Conservation (phyloP, 2,329 filamentous ascomycete genomes). For the Fusarium nanum region DNA sequence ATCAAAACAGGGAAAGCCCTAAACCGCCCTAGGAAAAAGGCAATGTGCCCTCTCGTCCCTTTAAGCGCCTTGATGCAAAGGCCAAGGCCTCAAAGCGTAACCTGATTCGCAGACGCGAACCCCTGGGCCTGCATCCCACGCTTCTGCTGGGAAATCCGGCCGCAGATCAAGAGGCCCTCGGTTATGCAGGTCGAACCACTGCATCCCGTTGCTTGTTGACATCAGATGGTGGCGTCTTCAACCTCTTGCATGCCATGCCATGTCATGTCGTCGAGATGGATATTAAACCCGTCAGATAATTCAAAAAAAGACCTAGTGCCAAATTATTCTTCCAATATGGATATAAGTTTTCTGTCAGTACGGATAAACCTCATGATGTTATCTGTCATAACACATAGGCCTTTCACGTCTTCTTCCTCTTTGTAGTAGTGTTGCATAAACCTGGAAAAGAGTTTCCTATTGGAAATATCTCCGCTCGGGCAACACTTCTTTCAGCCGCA, state of each 20-base stretch:
- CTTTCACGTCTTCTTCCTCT: neutral
- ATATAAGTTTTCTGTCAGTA: neutral
- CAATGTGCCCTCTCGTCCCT: constrained; percentile 26
- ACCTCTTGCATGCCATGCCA: constrained; percentile 4
- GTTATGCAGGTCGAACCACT: constrained; percentile 54
- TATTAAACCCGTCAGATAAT: constrained; percentile 4
- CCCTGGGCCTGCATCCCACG: constrained; percentile 45
- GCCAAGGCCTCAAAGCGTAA: constrained; percentile 34
- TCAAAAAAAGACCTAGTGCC: neutral
- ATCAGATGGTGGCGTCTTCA: constrained; percentile 40
- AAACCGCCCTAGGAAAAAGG: constrained; percentile 19
- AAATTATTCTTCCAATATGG: neutral
- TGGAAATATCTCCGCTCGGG: constrained; percentile 34
- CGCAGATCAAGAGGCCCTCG: constrained; percentile 54
- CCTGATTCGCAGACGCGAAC: constrained; percentile 40
- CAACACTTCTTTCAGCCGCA: constrained; percentile 28
- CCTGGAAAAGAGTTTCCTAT: constrained; percentile 23
- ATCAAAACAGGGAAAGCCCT: constrained; percentile 25
- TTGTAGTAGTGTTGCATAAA: constrained; percentile 9
- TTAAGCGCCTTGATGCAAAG: constrained; percentile 48
- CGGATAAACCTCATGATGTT: constrained; percentile 6
- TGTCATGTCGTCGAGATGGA: constrained; percentile 1
- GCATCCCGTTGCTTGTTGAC: constrained; percentile 38
- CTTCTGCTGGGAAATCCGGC: constrained; percentile 50
- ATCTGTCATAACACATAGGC: constrained; percentile 9